Evolutionary conservation across 352 stramenopile genomes (phyloP).

Genomic region (Pythium monospermum): DNA sequence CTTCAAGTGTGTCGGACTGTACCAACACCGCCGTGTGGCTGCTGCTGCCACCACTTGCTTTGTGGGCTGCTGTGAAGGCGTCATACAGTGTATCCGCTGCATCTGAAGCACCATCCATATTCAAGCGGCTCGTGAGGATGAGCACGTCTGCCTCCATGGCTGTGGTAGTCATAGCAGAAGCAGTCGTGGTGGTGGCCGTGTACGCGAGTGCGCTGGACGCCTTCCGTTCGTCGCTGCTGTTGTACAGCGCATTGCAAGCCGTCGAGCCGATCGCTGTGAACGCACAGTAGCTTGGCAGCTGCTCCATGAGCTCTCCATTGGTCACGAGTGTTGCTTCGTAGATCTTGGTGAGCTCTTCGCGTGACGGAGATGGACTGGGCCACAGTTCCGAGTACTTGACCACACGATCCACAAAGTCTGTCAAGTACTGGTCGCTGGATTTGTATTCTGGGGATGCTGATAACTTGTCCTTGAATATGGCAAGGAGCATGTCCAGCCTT

Average conservation of each 20-base stretch:
- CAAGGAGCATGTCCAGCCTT: too few species aligned
- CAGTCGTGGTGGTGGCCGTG: too few species aligned
- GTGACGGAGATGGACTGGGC: not conserved
- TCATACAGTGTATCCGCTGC: conserved; percentile 3
- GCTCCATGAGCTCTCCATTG: not conserved
- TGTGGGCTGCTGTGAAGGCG: too few species aligned
- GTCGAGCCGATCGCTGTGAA: not conserved
- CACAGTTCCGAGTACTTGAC: conserved; percentile 13
- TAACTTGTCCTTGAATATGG: not conserved
- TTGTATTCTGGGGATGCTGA: too few species aligned
- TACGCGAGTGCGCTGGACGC: not conserved
- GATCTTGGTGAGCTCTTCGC: not conserved
- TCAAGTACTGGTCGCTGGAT: not conserved
- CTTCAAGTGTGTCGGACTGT: conserved; percentile 3
- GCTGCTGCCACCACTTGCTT: not conserved
- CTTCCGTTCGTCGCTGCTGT: not conserved
- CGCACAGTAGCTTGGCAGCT: conserved; percentile 7
- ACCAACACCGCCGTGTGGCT: not conserved
- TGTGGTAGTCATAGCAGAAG: not conserved
- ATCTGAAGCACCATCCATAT: not conserved
- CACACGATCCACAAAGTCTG: conserved; percentile 1
- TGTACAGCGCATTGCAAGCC: conserved; percentile 8
- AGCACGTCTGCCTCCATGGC: conserved; percentile 1
- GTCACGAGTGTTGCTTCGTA: conserved; percentile 6
- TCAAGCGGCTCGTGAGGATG: conserved; percentile 10